Evolutionary conservation across 768 basidiomycete genomes (phyloP), one percentile per base, ranked within the genome.

Genomic region (Boletus eberwhitei): DNA sequence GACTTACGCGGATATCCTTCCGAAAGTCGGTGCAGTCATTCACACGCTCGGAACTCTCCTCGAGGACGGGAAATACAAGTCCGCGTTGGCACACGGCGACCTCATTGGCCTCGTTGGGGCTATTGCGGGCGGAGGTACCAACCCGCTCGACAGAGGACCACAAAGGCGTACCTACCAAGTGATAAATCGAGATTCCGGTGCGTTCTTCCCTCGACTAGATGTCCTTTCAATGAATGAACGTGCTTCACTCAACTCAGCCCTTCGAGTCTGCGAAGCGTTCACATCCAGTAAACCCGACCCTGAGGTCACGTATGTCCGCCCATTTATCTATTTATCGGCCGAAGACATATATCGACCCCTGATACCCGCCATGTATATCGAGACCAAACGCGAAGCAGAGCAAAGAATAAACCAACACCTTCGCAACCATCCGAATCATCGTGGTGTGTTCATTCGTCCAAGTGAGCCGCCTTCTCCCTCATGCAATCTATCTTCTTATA

Each of bases 241-340:
- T 51, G 47, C 53, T 54, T 41, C 53, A 54, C 53, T n/a, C 54
- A 36, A 54, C 43, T 54, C 58, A 87, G 92, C 87, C 26, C 70
- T 90, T 50, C 78, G 80, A 36, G 88, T 94, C 40, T 89, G 93
- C 64, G 82, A 90, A 64, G 83, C 90, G 7, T 90, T 89, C 65
- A 60, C 88, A 21, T 71, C 76, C 24, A 82, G 82, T 14, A 61
- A 70, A 16, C 66, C 75, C 40, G 64, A 66, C 50, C 64, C 67
- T 61, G 59, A 56, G 51, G 49, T 58, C 61, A 52, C 67, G 49
- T 64, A 58, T 55, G 57, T 61, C 53, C 80, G 86, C 50, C 81
- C 86, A n/a, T 98, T 99, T 71, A 80, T 98, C 38, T 98, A 90
- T 73, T 78, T 99, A 53, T 99, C 97, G 46, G 97, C 97, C 7